These are phyloP conservation scores for Phytophthora uliginosa DNA, from an alignment of 352 stramenopile genomes.

Conservation along the genomic window DNA sequence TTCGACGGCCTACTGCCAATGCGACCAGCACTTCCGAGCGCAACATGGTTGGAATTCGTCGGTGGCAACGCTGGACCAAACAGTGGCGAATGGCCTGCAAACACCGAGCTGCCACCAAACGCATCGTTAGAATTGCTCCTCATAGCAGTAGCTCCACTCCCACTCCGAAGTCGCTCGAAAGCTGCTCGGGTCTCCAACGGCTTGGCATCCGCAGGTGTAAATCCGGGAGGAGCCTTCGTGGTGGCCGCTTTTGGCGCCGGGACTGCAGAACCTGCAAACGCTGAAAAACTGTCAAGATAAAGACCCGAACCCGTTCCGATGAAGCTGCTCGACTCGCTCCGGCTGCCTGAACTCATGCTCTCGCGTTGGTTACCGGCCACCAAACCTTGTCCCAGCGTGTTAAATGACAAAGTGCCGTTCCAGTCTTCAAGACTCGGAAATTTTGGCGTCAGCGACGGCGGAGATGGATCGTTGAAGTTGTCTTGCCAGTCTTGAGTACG, in stretches of 20 bases:
- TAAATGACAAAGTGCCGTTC: slow-evolving; percentile 30
- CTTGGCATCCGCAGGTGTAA: slow-evolving; percentile 67
- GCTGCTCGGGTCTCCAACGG: slow-evolving; percentile 56
- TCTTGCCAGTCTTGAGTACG: slow-evolving; percentile 32
- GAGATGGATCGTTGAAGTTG: slow-evolving; percentile 10
- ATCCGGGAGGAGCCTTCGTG: slow-evolving; percentile 61
- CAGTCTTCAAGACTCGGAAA: slow-evolving; percentile 19
- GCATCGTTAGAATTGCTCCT: slow-evolving; percentile 4
- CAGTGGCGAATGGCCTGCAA: slow-evolving; percentile 56
- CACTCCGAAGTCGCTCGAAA: slow-evolving; percentile 51
- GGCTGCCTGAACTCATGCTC: neutral
- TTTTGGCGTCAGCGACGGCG: slow-evolving; percentile 12
- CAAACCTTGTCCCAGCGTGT: slow-evolving; percentile 6
- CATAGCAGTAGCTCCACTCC: neutral
- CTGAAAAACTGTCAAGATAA: slow-evolving; percentile 24
- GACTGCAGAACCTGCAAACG: slow-evolving; percentile 13
- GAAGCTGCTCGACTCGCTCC: slow-evolving; percentile 27
- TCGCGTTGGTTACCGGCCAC: slow-evolving; percentile 12
- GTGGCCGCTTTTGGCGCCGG: slow-evolving; percentile 1
- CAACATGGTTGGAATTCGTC: slow-evolving; percentile 6
- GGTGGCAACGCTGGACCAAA: slow-evolving; percentile 45
- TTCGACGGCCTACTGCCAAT: slow-evolving; percentile 41
- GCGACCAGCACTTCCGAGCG: slow-evolving; percentile 22
- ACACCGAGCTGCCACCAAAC: slow-evolving; percentile 35
- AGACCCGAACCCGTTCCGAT: slow-evolving; percentile 6